Evolutionary conservation across 768 basidiomycete genomes (phyloP), one percentile per base, ranked within the genome.

Genomic region (Suillus fuscotomentosus): DNA sequence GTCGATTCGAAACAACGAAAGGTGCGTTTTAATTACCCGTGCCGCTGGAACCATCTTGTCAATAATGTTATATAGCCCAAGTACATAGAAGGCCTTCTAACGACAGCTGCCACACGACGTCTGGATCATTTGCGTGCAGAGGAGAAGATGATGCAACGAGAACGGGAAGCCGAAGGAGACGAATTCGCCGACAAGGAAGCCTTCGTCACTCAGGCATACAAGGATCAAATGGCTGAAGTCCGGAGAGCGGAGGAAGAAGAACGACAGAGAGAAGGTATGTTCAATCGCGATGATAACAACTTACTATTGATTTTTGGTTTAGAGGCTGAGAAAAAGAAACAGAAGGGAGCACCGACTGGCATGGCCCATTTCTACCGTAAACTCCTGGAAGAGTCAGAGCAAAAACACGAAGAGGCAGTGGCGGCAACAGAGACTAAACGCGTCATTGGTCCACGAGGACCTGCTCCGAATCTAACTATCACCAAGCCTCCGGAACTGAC

Each of bases 131-230:
- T 99, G 13, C 84, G 95, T 61, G 97, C 97, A 0, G 97, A 99
- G 76, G 97, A 99, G 78, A 98, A 99, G 82, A 91, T 97, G 91
- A 90, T 98, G 73, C 92, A 96, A 74, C 84, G 86, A 51, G 97
- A 99, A 75, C 86, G 97, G 24, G 94, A 96, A 77, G 79, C 84
- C 22, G 97, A 99, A 78, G 97, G 97, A 0, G 95, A 95, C 66
- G 86, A 95, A 74, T 99, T 94, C 74, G 84, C 84, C 63, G 97
- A 94, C 80, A 99, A 96, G 80, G 97, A 98, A 62, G 83, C 88
- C n/a, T 99, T 99, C 71, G 97, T 99, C 59, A 99, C 97, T 0
- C 93, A 95, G 71, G 95, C 94, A 27, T 99, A 99, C 79, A 95
- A 95, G 75, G 91, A 93, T 57, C 97, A 99, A 77, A 92, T 97